A percentile compares a stretch with the other conserved stretches of the same genome.
These are phyloP conservation scores for Neurospora pannonica DNA, from an alignment of 495 filamentous ascomycete species.

Conservation along the genomic window DNA sequence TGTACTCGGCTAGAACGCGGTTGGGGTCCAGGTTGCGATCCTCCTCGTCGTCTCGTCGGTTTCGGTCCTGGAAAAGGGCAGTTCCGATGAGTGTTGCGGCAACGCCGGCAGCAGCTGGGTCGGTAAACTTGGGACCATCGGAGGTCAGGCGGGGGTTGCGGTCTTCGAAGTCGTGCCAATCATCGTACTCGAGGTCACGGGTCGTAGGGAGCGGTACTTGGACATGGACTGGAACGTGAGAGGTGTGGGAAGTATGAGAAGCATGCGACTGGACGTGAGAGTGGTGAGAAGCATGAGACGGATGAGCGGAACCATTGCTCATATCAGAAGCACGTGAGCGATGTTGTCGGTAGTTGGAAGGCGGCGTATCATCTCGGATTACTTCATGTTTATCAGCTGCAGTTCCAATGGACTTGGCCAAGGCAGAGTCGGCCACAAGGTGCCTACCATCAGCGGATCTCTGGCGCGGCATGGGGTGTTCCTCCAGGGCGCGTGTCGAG, in stretches of 20 bases:
- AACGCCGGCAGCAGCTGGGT: constrained; percentile 39
- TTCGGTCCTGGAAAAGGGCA: not conserved
- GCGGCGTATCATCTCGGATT: constrained; percentile 1
- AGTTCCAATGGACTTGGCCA: not conserved
- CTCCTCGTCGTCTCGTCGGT: constrained; percentile 3
- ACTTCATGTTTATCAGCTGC: constrained; percentile 4
- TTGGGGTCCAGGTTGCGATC: constrained; percentile 12
- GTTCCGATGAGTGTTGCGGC: constrained; percentile 35
- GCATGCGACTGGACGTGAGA: not conserved
- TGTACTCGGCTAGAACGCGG: constrained; percentile 3
- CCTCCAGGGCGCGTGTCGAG: constrained; percentile 32
- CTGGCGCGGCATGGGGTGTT: constrained; percentile 13
- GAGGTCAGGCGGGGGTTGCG: constrained; percentile 17
- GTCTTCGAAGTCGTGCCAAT: constrained; percentile 24
- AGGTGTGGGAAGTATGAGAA: not conserved
- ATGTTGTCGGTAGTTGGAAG: not conserved
- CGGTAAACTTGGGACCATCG: constrained; percentile 21
- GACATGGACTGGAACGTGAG: not conserved
- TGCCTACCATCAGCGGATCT: constrained; percentile 7
- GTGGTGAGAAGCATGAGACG: not conserved
- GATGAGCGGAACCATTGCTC: not conserved
- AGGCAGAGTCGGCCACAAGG: not conserved
- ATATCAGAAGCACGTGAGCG: not conserved
- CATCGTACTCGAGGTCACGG: constrained; percentile 3
- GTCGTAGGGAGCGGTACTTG: not conserved